These are phyloP conservation scores for Cerioporus squamosus DNA, from an alignment of 1,284 basidiomycete genomes.

Conservation along the genomic window DNA sequence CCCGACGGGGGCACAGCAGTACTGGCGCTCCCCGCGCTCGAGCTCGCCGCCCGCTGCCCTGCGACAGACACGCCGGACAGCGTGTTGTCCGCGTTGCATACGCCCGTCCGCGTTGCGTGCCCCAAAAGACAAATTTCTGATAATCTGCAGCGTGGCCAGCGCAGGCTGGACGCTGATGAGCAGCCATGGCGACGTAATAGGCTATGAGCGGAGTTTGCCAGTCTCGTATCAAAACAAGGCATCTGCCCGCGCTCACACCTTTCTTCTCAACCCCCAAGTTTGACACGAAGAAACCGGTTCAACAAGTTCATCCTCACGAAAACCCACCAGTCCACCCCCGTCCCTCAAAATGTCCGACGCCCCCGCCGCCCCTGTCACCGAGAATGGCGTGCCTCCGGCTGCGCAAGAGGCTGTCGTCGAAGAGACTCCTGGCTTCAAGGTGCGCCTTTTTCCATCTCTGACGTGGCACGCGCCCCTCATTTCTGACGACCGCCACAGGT, in stretches of 20 bases:
- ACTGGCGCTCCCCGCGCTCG: too few relatives aligned
- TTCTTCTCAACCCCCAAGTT: slow-evolving; percentile 79
- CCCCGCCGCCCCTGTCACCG: slow-evolving; percentile 77
- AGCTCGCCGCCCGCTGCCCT: too few relatives aligned
- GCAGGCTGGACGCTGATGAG: slow-evolving; percentile 21
- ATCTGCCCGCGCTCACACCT: slow-evolving; percentile 36
- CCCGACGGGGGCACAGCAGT: background rate
- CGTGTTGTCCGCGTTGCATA: slow-evolving; percentile 10
- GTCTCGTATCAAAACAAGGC: slow-evolving; percentile 36
- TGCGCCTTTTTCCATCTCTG: slow-evolving; percentile 34
- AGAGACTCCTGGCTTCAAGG: slow-evolving; percentile 79
- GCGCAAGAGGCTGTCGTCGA: slow-evolving; percentile 67
- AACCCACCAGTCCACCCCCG: slow-evolving; percentile 54
- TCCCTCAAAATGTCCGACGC: slow-evolving; percentile 79
- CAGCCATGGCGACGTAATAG: slow-evolving; percentile 39
- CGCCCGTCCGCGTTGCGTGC: slow-evolving; percentile 1
- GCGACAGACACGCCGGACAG: background rate
- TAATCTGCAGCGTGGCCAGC: slow-evolving; percentile 20
- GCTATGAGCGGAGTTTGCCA: slow-evolving; percentile 36
- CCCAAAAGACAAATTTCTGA: slow-evolving; percentile 2
- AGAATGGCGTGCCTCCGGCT: slow-evolving; percentile 80
- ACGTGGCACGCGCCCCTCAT: slow-evolving; percentile 34
- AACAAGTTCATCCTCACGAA: slow-evolving; percentile 61
- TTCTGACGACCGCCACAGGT: slow-evolving; percentile 51
- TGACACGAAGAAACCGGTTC: slow-evolving; percentile 82